Conservation (phyloP, 495 filamentous ascomycete species). For the Astrothelium macrocarpum region DNA sequence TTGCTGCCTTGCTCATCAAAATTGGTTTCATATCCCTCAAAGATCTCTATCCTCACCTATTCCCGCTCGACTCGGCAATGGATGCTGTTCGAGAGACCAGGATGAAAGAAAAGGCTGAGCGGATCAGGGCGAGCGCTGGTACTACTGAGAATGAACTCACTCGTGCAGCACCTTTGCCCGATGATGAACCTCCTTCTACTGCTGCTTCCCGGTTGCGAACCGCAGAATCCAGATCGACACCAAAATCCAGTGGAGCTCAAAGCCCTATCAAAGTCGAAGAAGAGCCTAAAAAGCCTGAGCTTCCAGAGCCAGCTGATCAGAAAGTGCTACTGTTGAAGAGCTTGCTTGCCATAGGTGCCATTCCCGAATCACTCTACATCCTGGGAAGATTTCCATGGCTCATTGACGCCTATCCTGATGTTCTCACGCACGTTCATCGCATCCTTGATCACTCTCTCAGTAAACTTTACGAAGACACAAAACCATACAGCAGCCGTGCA, state of each 20-base stretch:
- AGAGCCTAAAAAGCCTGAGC: constrained; percentile 44
- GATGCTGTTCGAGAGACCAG: constrained; percentile 52
- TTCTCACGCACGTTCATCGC: constrained; percentile 69
- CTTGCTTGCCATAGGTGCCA: constrained; percentile 79
- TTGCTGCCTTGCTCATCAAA: constrained; percentile 88
- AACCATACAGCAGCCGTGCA: constrained; percentile 36
- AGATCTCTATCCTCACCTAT: constrained; percentile 88
- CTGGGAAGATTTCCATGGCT: constrained; percentile 89
- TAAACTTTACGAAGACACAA: constrained; percentile 50
- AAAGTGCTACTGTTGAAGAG: constrained; percentile 77
- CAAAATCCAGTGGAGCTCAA: constrained; percentile 22
- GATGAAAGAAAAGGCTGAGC: constrained; percentile 69
- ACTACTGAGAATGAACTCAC: constrained; percentile 77
- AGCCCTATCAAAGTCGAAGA: constrained; percentile 34
- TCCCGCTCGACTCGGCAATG: constrained; percentile 79
- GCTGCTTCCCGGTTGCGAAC: background rate
- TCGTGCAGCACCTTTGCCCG: constrained; percentile 76
- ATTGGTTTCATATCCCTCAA: constrained; percentile 93
- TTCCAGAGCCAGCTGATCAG: constrained; percentile 80
- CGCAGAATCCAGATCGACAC: constrained; percentile 8
- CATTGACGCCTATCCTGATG: constrained; percentile 68
- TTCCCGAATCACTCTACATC: constrained; percentile 89
- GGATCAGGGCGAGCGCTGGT: constrained; percentile 50
- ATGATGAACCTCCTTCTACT: constrained; percentile 58
- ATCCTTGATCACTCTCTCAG: constrained; percentile 71